Base-by-base conservation (phyloP, 768 basidiomycete species). In the Hericium rajendrae region DNA sequence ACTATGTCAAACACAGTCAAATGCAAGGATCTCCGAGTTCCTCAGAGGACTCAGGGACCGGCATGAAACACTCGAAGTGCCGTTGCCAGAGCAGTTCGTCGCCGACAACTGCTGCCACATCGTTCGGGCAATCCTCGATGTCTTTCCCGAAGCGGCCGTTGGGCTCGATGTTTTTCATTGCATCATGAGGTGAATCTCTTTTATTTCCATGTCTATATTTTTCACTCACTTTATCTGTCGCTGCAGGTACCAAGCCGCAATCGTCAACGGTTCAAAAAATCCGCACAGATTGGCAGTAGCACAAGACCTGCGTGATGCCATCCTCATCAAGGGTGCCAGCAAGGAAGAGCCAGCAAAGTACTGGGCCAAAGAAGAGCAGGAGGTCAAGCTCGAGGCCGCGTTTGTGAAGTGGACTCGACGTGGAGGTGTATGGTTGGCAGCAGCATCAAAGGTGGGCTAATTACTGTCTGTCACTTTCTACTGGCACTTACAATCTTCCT, bases 71-170 rank as follows among this genome's bases (percentile, higher is more conserved):
- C 58, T 64, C 2, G 56, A 59, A 2, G 22, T 53, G 9, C 41
- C 54, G 2, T 40, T 51, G 10, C 66, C 64, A 0, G 55, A 62
- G 12, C 57, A 62, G 54, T 56, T 59, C 9, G 54, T 66, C 3
- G 59, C 26, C 0, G 61, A 67, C 38, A 67, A 67, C 38, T 66
- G 66, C 53, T 67, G 65, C 55, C 58, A 59, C 12, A 54, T 66
- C 2, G 20, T 39, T 10, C 48, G 12, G 4, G 57, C 64, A 0
- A 16, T 66, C 3, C 12, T 32, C 10, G 15, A 41, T 0, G 58
- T 51, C 6, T 58, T 67, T 32, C 61, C 41, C 18, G 41, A 43
- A 15, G 41, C 41, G 18, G 41, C 18, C 41, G 18, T 43, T 6
- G 41, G 13, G 15, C 18, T 43, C 15, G 41, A 43, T 11, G 41